These are phyloP conservation scores for Pleurotus salmoneostramineus DNA, from an alignment of 768 basidiomycete genomes.

Conservation along the genomic window DNA sequence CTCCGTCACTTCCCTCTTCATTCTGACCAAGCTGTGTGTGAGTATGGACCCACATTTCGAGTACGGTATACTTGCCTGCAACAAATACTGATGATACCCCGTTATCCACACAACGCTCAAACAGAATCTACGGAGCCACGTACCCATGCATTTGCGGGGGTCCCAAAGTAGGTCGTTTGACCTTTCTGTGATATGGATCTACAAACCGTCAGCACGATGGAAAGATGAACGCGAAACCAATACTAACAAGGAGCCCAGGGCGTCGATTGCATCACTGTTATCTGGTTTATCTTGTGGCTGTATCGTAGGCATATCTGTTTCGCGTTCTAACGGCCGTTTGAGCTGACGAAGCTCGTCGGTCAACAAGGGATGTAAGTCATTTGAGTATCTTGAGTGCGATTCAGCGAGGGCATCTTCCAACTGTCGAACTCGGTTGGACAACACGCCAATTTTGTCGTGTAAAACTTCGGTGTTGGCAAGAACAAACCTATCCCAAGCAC, in stretches of 20 bases:
- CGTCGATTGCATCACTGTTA: slow-evolving; percentile 52
- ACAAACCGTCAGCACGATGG: slow-evolving; percentile 10
- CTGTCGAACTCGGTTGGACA: slow-evolving; percentile 59
- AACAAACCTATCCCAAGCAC: slow-evolving; percentile 46
- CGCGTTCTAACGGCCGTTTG: slow-evolving; percentile 64
- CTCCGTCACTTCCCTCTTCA: slow-evolving; percentile 29
- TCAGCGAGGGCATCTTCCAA: slow-evolving; percentile 65
- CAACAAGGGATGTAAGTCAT: slow-evolving; percentile 54
- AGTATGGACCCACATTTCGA: slow-evolving; percentile 4
- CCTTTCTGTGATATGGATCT: slow-evolving; percentile 64
- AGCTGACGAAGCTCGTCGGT: slow-evolving; percentile 58
- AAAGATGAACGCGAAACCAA: slow-evolving; percentile 10
- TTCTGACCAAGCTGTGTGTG: slow-evolving; percentile 40
- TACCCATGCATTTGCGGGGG: slow-evolving; percentile 69
- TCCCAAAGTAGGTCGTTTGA: slow-evolving; percentile 62
- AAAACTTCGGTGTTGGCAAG: slow-evolving; percentile 67
- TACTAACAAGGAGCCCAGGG: slow-evolving; percentile 60
- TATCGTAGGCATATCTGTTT: slow-evolving; percentile 32
- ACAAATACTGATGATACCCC: slow-evolving; percentile 44
- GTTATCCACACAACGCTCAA: not conserved
- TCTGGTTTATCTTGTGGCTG: slow-evolving; percentile 42
- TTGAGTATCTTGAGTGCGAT: slow-evolving; percentile 44
- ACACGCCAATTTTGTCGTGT: slow-evolving; percentile 61
- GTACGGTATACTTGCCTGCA: slow-evolving; percentile 42
- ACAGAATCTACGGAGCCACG: slow-evolving; percentile 17